phyloP scores from a whole-genome alignment of 352 stramenopile species.

The Phytopythium sindhum region DNA sequence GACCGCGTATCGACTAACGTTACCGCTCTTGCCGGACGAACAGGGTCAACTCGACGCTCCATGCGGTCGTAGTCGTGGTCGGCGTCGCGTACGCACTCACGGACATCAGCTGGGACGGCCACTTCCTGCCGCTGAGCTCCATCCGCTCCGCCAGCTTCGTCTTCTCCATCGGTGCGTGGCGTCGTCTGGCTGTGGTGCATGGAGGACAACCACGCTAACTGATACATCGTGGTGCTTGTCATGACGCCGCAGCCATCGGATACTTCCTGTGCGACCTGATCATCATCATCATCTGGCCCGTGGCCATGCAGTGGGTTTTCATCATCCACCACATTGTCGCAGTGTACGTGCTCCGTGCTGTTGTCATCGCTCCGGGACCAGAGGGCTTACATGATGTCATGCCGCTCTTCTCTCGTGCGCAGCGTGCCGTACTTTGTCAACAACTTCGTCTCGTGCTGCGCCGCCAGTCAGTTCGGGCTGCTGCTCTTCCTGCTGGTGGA shows the following conservation, averaged over 20 bases:
- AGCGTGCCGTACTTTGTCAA: slow-evolving; percentile 84
- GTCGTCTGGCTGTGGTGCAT: not conserved
- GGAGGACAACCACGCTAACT: not conserved
- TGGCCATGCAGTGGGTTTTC: slow-evolving; percentile 76
- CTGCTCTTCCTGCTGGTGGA: slow-evolving; percentile 80
- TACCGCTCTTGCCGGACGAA: not conserved
- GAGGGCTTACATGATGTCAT: not conserved
- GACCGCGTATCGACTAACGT: not conserved
- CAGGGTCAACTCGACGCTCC: slow-evolving; percentile 81
- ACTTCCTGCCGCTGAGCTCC: slow-evolving; percentile 71
- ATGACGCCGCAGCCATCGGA: slow-evolving; percentile 48
- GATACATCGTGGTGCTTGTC: not conserved
- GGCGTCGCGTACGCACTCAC: slow-evolving; percentile 63
- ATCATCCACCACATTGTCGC: slow-evolving; percentile 77
- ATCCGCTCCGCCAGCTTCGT: slow-evolving; percentile 73
- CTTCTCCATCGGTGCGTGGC: slow-evolving; percentile 65
- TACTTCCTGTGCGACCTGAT: slow-evolving; percentile 82
- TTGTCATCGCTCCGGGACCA: not conserved
- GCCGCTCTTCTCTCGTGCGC: slow-evolving; percentile 1
- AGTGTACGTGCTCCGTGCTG: slow-evolving; percentile 41
- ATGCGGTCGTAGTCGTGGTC: slow-evolving; percentile 58
- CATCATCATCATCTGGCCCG: slow-evolving; percentile 74
- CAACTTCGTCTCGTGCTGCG: slow-evolving; percentile 83
- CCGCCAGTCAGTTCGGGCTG: slow-evolving; percentile 68
- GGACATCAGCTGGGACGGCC: slow-evolving; percentile 56